Base-by-base conservation (phyloP, 495 filamentous ascomycete species). In the Niebla homalea region DNA sequence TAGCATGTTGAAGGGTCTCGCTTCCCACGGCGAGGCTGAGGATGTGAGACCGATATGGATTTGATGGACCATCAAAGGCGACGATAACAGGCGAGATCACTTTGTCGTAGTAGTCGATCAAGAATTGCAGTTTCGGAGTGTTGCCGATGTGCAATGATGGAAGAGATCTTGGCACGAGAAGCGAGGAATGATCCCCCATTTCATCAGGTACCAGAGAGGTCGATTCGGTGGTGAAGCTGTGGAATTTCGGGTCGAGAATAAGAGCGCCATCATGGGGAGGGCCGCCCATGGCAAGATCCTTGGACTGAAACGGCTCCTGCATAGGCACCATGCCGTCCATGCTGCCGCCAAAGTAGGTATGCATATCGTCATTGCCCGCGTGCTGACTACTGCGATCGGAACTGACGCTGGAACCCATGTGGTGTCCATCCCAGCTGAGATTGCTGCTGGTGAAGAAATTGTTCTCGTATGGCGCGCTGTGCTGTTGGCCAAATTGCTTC, bases 81-180 rank as follows among this genome's bases (percentile, higher is more conserved):
- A 96, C 88, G 57, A 95, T 84, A 53, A 86, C 83, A 0, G 87
- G 85, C 53, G 89, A 92, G 64, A 97, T 88, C 55, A 84, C 82
- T 59, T 89, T 90, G 49, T 89, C 81, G 64, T 92, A 77, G 52
- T 77, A 77, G 52, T 72, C 74, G 55, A 77, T 75, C 25, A 83
- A 67, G 53, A 73, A 77, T 57, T 72, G 71, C 36, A 80, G 67
- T 23, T 78, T 73, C 10, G 74, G 77, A 5, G 78, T 75, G 6
- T 67, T 69, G 11, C 73, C 73, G 21, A 74, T 66, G 0, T 69
- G 68, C 39, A 70, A 60, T 43, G 70, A 66, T 11, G 73, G 57
- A 16, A 76, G 67, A 36, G 71, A 54, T 25, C 69, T 65, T 12
- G 70, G 68, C 20, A 72, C 63, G 12, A 61, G 68, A 8, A 69